phyloP scores from a whole-genome alignment of 139 green algal genomes.

The Asterochloris sp. region DNA sequence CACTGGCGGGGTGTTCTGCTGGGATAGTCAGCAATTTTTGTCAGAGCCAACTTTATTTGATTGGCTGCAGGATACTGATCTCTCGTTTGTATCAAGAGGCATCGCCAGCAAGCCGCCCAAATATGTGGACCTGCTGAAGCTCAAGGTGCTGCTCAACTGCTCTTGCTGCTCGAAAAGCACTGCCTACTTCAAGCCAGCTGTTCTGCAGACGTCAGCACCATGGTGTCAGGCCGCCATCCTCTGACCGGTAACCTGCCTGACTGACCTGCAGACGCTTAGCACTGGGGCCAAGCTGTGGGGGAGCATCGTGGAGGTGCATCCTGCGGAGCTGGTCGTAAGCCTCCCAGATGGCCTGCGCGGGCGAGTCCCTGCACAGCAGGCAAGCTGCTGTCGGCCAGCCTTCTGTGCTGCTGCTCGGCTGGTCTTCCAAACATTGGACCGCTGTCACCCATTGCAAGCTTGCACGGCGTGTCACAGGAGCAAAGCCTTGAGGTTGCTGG shows the following conservation, averaged over 20 bases:
- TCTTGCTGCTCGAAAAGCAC: not conserved
- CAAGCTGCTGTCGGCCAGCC: not conserved
- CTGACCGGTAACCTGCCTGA: no score
- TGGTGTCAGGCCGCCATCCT: no score
- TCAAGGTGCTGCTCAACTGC: slow-evolving; percentile 43
- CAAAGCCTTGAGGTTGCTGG: no score
- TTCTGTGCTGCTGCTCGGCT: no score
- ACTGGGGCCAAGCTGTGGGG: slow-evolving; percentile 70
- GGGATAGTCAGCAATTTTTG: not conserved
- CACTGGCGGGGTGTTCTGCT: not conserved
- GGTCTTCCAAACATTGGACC: no score
- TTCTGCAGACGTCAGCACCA: not conserved
- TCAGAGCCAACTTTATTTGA: not conserved
- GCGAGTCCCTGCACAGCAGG: slow-evolving; percentile 44
- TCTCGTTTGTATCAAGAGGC: slow-evolving; percentile 38
- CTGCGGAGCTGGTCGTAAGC: slow-evolving; percentile 60
- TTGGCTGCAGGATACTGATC: slow-evolving; percentile 33
- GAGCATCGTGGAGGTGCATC: slow-evolving; percentile 65
- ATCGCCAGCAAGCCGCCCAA: slow-evolving; percentile 36
- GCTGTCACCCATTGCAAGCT: no score
- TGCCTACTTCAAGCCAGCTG: no score
- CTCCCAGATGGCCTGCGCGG: slow-evolving; percentile 84
- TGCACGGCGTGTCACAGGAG: no score
- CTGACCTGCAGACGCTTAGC: slow-evolving; percentile 45
- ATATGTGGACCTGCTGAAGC: slow-evolving; percentile 81